Evolutionary conservation across 2,329 filamentous ascomycete genomes (phyloP).

Genomic region (Alternaria consortialis): DNA sequence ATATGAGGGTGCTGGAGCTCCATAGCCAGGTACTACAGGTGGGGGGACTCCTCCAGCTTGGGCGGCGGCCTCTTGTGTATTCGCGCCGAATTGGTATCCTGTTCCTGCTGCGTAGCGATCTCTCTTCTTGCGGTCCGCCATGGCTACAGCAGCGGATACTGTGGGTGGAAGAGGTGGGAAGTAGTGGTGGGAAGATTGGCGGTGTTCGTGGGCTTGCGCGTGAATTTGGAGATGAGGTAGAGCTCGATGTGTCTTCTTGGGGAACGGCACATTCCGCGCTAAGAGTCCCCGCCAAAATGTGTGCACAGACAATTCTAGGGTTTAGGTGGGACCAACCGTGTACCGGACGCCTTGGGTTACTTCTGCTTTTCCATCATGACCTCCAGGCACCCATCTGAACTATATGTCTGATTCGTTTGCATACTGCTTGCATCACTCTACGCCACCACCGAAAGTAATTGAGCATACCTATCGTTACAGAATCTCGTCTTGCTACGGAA

Average conservation of each 20-base stretch:
- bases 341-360: neutral
- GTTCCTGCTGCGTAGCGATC: slow-evolving; percentile 92
- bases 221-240: slow-evolving; percentile 35
- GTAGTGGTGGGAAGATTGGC: slow-evolving; percentile 18
- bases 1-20: slow-evolving; percentile 52
- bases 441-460: neutral
- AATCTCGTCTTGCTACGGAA: neutral
- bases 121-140: slow-evolving; percentile 76
- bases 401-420: neutral
- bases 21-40: slow-evolving; percentile 29
- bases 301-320: slow-evolving; percentile 24
- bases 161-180: slow-evolving; percentile 13
- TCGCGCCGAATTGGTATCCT: slow-evolving; percentile 94
- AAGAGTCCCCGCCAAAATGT: slow-evolving; percentile 33
- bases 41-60: slow-evolving; percentile 58
- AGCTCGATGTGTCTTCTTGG: slow-evolving; percentile 51
- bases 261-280: slow-evolving; percentile 42
- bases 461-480: neutral
- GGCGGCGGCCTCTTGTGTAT: slow-evolving; percentile 67
- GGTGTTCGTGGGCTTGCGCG: slow-evolving; percentile 29
- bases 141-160: slow-evolving; percentile 31
- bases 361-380: neutral
- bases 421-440: neutral
- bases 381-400: slow-evolving; percentile 21
- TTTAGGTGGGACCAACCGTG: slow-evolving; percentile 13